Evolutionary conservation across 1,284 basidiomycete species (phyloP), one percentile per base, ranked within the genome.

Genomic region (Blastosporella zonata): DNA sequence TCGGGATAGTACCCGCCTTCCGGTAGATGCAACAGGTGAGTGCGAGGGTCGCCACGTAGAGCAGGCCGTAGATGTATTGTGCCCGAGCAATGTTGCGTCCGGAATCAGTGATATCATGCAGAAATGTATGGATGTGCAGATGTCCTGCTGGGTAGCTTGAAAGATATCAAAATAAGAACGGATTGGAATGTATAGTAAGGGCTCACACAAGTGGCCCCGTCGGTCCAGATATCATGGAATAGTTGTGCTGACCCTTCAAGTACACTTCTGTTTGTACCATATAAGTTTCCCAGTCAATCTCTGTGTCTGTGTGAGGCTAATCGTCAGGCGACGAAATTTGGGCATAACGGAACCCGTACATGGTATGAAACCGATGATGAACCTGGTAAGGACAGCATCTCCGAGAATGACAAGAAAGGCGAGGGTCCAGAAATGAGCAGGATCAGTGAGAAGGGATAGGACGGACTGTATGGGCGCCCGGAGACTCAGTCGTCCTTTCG

Each of bases 221-320:
- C 6, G 93, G 94, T 0, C 96, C 96, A 50, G 79, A 75, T 51
- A 99, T 87, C 49, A 77, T 71, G n/a, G 81, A 73, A 64, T 99
- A 99, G 65, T 95, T 82, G 22, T 87, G 75, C 67, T 97, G 87
- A 31, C 96, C 96, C 38, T 82, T 78, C 38, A 89, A 62, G 67
- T 90, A 95, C 41, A 90, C 66, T 46, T 86, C 77, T 1, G 90
- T 80, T 54, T 99, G 97, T 51, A 87, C 75, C 79, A 95, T 87
- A 62, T 97, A 97, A 0, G 94, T 96, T 63, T 84, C 79, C 81
- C 90, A 99, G 70, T 99, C 97, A 61, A 99, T 99, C 69, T 99
- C 96, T n/a, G 97, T 99, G 70, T 95, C 93, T 96, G 69, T 45
- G 45, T 60, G 44, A 7, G 38, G 34, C 31, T 9, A 20, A 35